These are phyloP conservation scores for Termitomyces eurrhizus DNA, from an alignment of 768 basidiomycete genomes.

Conservation along the genomic window DNA sequence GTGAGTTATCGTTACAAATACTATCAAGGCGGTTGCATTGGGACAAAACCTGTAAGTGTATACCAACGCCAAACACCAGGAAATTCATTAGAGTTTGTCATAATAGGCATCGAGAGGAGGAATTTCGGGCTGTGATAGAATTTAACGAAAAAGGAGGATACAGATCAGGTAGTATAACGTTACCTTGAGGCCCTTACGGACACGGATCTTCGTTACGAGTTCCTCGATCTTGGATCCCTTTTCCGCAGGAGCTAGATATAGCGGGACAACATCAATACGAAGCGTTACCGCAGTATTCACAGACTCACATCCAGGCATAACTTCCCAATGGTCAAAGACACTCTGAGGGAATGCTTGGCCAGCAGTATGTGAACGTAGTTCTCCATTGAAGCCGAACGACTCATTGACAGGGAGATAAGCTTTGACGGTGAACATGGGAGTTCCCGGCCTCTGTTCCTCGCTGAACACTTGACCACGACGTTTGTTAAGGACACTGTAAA, in stretches of 20 bases:
- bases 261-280: slow-evolving; percentile 7
- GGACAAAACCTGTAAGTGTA: slow-evolving; percentile 11
- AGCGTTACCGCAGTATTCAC: background rate
- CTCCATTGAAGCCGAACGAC: slow-evolving; percentile 98
- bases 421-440: slow-evolving; percentile 99
- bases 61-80: background rate
- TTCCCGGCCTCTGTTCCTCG: slow-evolving; percentile 95
- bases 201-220: slow-evolving; percentile 76
- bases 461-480: slow-evolving; percentile 98
- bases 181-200: slow-evolving; percentile 95
- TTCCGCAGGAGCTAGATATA: slow-evolving; percentile 62
- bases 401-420: slow-evolving; percentile 90
- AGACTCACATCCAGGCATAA: slow-evolving; percentile 74
- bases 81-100: slow-evolving; percentile 71
- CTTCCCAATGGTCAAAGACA: slow-evolving; percentile 93
- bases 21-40: slow-evolving; percentile 6
- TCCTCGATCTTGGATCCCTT: slow-evolving; percentile 92
- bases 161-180: slow-evolving; percentile 18
- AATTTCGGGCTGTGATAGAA: slow-evolving; percentile 64
- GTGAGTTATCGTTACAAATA: slow-evolving; percentile 11
- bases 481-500: slow-evolving; percentile 92
- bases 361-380: slow-evolving; percentile 85
- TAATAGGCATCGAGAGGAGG: slow-evolving; percentile 87
- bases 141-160: background rate
- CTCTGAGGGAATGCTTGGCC: slow-evolving; percentile 98